Percentiles rank a stretch among this genome's conserved stretches.
phyloP scores from a whole-genome alignment of 2,329 filamentous ascomycete species.

The Penicillium rolfsii region DNA sequence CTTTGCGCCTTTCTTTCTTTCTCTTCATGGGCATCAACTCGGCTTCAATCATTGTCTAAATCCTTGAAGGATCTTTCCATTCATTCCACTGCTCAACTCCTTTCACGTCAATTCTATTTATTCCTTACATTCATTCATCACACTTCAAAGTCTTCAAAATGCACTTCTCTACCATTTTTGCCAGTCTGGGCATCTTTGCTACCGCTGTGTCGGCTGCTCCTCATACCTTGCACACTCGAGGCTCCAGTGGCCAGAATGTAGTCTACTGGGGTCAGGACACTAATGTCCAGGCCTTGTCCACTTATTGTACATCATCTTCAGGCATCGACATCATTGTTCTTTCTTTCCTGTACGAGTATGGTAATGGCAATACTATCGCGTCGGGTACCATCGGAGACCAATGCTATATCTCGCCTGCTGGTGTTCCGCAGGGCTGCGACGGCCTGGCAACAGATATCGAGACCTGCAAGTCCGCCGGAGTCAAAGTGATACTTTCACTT shows the following conservation, averaged over 20 bases:
- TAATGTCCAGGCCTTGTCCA: conserved; percentile 33
- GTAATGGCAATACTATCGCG: conserved; percentile 41
- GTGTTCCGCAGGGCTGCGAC: conserved; percentile 38
- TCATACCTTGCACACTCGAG: conserved; percentile 6
- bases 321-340: conserved; percentile 52
- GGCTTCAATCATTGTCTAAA: background rate
- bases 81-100: background rate
- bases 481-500: conserved; percentile 53
- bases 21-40: background rate
- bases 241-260: conserved; percentile 36
- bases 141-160: background rate
- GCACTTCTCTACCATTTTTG: background rate
- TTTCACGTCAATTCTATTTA: background rate
- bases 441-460: conserved; percentile 47
- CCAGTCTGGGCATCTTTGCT: background rate
- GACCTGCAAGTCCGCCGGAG: conserved; percentile 48
- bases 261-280: conserved; percentile 39
- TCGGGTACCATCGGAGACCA: conserved; percentile 47
- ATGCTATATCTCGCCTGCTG: conserved; percentile 38
- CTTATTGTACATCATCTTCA: conserved; percentile 44
- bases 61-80: background rate
- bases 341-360: conserved; percentile 49
- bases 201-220: conserved; percentile 8
- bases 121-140: background rate
- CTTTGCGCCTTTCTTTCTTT: background rate